Evolutionary conservation across 805 yeast genomes (phyloP).

Genomic region (Wickerhamomyces pijperi): DNA sequence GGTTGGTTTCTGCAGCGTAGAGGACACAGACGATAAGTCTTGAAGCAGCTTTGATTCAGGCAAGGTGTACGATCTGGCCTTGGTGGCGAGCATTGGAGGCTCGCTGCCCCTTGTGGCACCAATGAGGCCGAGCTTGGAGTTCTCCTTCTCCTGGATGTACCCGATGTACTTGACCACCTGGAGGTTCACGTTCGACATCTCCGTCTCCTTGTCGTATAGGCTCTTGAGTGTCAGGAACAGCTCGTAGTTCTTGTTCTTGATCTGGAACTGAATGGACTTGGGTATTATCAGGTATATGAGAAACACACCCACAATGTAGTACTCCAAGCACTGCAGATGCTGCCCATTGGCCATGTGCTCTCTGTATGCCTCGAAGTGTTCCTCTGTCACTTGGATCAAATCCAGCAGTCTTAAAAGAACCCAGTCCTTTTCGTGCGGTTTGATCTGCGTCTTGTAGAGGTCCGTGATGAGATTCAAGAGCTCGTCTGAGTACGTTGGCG

Average conservation of each 20-base stretch:
- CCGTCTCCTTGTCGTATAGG: constrained; percentile 24
- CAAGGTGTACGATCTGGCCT: constrained; percentile 23
- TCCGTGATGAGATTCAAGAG: constrained; percentile 19
- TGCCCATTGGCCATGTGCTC: constrained; percentile 9
- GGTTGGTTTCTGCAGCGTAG: neutral
- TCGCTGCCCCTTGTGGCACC: constrained; percentile 12
- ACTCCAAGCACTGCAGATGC: constrained; percentile 20
- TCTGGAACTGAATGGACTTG: constrained; percentile 27
- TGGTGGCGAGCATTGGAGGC: constrained; percentile 1
- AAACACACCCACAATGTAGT: constrained; percentile 26
- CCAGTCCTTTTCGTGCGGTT: constrained; percentile 20
- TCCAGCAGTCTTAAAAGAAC: constrained; percentile 25
- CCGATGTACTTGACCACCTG: constrained; percentile 24
- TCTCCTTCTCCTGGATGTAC: constrained; percentile 13
- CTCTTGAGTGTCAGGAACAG: constrained; percentile 25
- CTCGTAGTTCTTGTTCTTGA: constrained; percentile 27
- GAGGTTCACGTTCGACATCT: constrained; percentile 27
- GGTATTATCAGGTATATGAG: constrained; percentile 27
- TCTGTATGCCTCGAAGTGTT: constrained; percentile 22
- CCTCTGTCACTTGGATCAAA: constrained; percentile 25
- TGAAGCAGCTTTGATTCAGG: constrained; percentile 11
- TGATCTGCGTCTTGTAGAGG: constrained; percentile 24
- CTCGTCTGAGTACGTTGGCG: constrained; percentile 30
- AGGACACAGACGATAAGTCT: constrained; percentile 3
- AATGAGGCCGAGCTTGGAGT: constrained; percentile 16